Evolutionary conservation across 2,329 filamentous ascomycete genomes (phyloP).

Genomic region (Fusarium musae): DNA sequence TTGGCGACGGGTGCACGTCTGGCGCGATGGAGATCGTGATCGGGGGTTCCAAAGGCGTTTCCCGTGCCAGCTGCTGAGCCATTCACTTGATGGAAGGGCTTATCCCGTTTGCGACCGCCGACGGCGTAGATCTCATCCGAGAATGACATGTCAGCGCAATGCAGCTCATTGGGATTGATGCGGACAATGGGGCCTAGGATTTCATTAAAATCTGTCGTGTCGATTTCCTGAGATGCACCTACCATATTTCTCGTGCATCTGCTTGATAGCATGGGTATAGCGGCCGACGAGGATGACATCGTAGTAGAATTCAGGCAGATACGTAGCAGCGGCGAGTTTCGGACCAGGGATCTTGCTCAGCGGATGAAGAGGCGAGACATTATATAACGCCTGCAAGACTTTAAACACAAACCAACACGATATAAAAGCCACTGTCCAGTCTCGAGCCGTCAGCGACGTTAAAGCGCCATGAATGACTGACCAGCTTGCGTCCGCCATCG

Average conservation of each 20-base stretch:
- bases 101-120: constrained; percentile 20
- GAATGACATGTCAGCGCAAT: constrained; percentile 20
- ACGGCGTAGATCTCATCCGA: constrained; percentile 20
- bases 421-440: background rate
- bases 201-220: fast-evolving
- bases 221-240: too few species aligned
- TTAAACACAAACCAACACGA: background rate
- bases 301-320: constrained; percentile 20
- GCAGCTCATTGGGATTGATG: constrained; percentile 11
- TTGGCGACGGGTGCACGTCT: constrained; percentile 13
- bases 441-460: background rate
- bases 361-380: constrained; percentile 18
- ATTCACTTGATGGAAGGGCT: constrained; percentile 11
- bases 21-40: constrained; percentile 8
- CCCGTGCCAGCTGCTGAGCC: constrained; percentile 7
- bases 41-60: constrained; percentile 6
- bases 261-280: constrained; percentile 13
- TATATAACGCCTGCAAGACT: constrained; percentile 3
- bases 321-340: constrained; percentile 15
- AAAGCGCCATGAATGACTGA: background rate
- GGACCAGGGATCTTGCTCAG: constrained; percentile 18
- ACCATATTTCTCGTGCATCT: constrained; percentile 27
- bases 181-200: constrained; percentile 5
- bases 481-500: background rate
- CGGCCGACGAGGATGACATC: constrained; percentile 23